Evolutionary conservation across 192 early-diverging fungal species (phyloP).

Genomic region (Rhizoclosmatium sp.): DNA sequence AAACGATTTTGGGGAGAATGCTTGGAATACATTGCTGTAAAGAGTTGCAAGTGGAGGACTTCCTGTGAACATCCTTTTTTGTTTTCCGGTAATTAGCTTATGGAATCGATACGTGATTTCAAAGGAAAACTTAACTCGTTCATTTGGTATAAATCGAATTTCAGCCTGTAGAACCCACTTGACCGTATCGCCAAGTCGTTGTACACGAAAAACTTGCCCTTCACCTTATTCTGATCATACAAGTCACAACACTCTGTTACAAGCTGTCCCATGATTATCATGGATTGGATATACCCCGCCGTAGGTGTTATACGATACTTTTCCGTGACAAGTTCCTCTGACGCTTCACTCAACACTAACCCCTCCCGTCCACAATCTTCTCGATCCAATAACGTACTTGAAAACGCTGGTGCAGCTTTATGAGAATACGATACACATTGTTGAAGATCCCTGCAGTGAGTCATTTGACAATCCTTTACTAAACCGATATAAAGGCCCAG

Average conservation of each 20-base stretch:
- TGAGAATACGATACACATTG: constrained; percentile 10
- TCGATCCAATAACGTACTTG: background rate
- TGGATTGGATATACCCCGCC: background rate
- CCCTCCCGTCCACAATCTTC: background rate
- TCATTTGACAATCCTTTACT: background rate
- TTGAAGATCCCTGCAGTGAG: constrained; percentile 17
- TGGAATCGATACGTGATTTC: background rate
- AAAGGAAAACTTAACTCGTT: constrained; percentile 13
- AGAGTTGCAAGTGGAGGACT: constrained; percentile 23
- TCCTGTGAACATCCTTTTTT: background rate
- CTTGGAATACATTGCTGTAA: constrained; percentile 42
- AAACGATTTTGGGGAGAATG: constrained; percentile 51
- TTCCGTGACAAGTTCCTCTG: background rate
- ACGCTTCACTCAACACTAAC: background rate
- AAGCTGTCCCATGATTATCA: constrained; percentile 47
- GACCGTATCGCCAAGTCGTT: constrained; percentile 45
- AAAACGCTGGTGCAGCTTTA: constrained; percentile 1
- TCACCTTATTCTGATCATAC: constrained; percentile 33
- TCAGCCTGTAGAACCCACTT: constrained; percentile 44
- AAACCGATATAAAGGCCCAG: background rate
- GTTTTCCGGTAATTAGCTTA: too few species aligned
- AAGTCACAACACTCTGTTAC: constrained; percentile 40
- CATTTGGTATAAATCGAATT: constrained; percentile 50
- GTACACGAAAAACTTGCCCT: constrained; percentile 50
- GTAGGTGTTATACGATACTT: background rate